phyloP scores from a whole-genome alignment of 78 protist species.

The Trichosphaerium sp. region DNA sequence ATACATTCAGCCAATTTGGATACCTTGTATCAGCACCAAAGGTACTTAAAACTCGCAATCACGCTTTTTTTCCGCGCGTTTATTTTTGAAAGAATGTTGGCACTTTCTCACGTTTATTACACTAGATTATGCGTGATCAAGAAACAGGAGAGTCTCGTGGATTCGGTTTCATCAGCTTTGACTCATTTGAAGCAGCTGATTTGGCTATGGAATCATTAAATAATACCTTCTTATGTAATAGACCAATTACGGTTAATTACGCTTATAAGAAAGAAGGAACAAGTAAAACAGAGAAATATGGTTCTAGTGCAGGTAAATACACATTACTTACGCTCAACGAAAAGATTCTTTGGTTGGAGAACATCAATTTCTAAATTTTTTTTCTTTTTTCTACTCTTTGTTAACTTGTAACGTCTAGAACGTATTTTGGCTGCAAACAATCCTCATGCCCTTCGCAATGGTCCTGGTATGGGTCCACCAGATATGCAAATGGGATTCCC shows the following conservation, averaged over 20 bases:
- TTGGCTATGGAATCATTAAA: conserved; percentile 70
- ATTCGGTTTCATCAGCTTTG: conserved; percentile 89
- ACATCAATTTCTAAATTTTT: too few species aligned
- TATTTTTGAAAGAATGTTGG: background rate
- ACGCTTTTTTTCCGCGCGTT: too few species aligned
- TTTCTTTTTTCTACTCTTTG: too few species aligned
- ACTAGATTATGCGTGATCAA: conserved; percentile 84
- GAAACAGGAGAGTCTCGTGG: conserved; percentile 85
- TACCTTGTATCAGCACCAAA: conserved; percentile 60
- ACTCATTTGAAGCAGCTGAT: conserved; percentile 74
- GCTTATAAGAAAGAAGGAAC: conserved; percentile 45
- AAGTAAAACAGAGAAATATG: conserved; percentile 28
- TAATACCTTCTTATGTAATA: conserved; percentile 55
- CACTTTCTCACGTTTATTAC: background rate
- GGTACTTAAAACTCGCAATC: background rate
- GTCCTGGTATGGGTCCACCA: background rate
- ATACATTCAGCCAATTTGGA: conserved; percentile 95
- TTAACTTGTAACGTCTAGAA: too few species aligned
- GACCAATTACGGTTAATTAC: conserved; percentile 46
- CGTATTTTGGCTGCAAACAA: conserved; percentile 44
- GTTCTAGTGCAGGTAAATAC: conserved; percentile 43
- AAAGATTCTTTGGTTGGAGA: too few species aligned
- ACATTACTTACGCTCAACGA: too few species aligned
- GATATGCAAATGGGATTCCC: too few species aligned
- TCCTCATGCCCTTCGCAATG: background rate